Percentiles rank a stretch among this genome's conserved stretches.
Evolutionary conservation across 2,329 filamentous ascomycete species (phyloP).

Genomic region (Calonectria hongkongensis): DNA sequence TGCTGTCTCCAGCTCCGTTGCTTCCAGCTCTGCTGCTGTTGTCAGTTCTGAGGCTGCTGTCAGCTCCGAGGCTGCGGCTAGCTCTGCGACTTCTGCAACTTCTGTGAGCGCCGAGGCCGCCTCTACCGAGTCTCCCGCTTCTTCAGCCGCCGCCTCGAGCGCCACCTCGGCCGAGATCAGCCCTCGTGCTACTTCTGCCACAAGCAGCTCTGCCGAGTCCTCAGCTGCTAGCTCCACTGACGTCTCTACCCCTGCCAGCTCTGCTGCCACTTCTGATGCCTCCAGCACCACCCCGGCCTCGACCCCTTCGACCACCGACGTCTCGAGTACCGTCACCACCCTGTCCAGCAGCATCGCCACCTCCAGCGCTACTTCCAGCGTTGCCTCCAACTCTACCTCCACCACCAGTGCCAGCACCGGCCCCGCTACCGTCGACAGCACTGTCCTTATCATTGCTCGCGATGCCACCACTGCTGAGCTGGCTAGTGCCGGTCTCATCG

Average conservation of each 20-base stretch:
- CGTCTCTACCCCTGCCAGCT: background rate
- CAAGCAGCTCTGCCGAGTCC: background rate
- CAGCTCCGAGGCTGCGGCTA: background rate
- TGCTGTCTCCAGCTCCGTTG: background rate
- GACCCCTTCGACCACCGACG: background rate
- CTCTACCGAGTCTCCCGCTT: background rate
- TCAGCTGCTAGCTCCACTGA: too few relatives aligned
- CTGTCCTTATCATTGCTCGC: slow-evolving; percentile 35
- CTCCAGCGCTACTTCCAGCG: background rate
- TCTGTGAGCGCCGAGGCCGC: background rate
- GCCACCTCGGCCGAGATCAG: background rate
- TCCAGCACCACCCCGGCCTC: background rate
- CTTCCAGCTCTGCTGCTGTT: background rate
- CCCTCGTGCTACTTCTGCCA: background rate
- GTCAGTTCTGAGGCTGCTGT: background rate
- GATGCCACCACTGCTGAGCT: slow-evolving; percentile 32
- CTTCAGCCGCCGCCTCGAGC: background rate
- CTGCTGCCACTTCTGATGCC: background rate
- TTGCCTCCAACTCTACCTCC: slow-evolving; percentile 3
- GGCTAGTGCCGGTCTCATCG: slow-evolving; percentile 38
- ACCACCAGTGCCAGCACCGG: background rate
- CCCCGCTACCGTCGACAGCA: slow-evolving; percentile 31
- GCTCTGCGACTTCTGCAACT: background rate
- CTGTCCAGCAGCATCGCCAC: background rate
- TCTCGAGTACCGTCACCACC: background rate